Conservation (phyloP, 2,329 filamentous ascomycete species). For the Bipolaris sorokiniana region DNA sequence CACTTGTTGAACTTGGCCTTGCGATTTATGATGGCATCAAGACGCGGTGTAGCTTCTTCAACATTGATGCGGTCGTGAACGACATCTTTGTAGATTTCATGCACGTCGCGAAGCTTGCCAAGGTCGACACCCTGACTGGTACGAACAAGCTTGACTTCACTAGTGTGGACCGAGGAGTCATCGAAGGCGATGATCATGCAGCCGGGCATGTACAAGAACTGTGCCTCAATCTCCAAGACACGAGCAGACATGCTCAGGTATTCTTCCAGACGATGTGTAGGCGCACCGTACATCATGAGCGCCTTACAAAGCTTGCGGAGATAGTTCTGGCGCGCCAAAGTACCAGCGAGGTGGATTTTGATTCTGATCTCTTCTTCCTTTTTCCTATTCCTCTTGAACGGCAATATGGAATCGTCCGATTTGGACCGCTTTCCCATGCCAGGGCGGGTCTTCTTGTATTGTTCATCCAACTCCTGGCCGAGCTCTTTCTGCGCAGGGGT, state of each 20-base stretch:
- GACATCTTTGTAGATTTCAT: constrained; percentile 82
- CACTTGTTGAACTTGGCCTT: constrained; percentile 60
- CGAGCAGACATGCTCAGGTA: constrained; percentile 89
- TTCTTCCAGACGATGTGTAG: constrained; percentile 88
- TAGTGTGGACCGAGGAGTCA: constrained; percentile 73
- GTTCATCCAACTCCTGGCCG: constrained; percentile 51
- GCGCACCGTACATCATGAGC: constrained; percentile 88
- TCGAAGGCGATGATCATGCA: constrained; percentile 96
- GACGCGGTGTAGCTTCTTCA: constrained; percentile 68
- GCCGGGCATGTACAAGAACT: constrained; percentile 87
- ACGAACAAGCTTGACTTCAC: constrained; percentile 78
- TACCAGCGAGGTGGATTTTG: constrained; percentile 68
- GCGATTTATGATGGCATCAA: constrained; percentile 67
- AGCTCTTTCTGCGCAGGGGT: constrained; percentile 51
- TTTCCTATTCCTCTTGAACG: constrained; percentile 44
- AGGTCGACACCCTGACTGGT: constrained; percentile 73
- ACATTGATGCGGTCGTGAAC: constrained; percentile 76
- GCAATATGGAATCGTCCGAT: constrained; percentile 48
- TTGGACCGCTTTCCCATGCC: constrained; percentile 46
- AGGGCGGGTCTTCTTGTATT: constrained; percentile 48
- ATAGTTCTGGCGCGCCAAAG: constrained; percentile 80
- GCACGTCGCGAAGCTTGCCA: constrained; percentile 74
- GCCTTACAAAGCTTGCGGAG: constrained; percentile 83
- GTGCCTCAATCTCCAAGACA: constrained; percentile 86
- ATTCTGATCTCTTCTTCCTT: constrained; percentile 62